phyloP scores from a whole-genome alignment of 78 protist genomes.

The Dictyostelium purpureum region DNA sequence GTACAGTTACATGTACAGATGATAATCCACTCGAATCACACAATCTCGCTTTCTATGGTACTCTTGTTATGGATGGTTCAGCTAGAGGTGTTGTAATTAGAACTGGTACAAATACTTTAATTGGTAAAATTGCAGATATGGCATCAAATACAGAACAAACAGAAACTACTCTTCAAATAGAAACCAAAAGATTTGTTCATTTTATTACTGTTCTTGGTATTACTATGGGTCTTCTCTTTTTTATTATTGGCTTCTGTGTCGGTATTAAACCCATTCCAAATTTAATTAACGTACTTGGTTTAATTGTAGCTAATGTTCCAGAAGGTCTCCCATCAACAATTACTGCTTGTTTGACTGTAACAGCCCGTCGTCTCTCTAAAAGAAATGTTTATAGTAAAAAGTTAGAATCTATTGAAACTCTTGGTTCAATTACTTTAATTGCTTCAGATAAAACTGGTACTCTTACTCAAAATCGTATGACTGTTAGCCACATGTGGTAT shows the following conservation, averaged over 20 bases:
- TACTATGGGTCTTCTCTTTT: conserved; percentile 62
- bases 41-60: conserved; percentile 88
- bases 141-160: conserved; percentile 61
- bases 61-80: conserved; percentile 88
- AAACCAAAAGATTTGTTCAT: conserved; percentile 33
- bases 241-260: conserved; percentile 59
- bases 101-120: conserved; percentile 91
- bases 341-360: conserved; percentile 88
- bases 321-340: conserved; percentile 93
- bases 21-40: conserved; percentile 85
- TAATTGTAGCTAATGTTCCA: conserved; percentile 94
- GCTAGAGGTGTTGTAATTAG: conserved; percentile 86
- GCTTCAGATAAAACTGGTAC: conserved; percentile 98
- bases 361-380: conserved; percentile 75
- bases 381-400: conserved; percentile 91
- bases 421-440: conserved; percentile 92
- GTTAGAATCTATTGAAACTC: conserved; percentile 94
- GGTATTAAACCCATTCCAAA: conserved; percentile 58
- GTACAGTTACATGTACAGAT: conserved; percentile 74
- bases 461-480: conserved; percentile 92
- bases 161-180: conserved; percentile 89
- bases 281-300: conserved; percentile 82
- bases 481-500: conserved; percentile 82
- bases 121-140: conserved; percentile 90
- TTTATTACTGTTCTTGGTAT: conserved; percentile 41